Evolutionary conservation across 2,329 filamentous ascomycete genomes (phyloP), one percentile per base, ranked within the genome.

Genomic region (Shiraia bambusicola): DNA sequence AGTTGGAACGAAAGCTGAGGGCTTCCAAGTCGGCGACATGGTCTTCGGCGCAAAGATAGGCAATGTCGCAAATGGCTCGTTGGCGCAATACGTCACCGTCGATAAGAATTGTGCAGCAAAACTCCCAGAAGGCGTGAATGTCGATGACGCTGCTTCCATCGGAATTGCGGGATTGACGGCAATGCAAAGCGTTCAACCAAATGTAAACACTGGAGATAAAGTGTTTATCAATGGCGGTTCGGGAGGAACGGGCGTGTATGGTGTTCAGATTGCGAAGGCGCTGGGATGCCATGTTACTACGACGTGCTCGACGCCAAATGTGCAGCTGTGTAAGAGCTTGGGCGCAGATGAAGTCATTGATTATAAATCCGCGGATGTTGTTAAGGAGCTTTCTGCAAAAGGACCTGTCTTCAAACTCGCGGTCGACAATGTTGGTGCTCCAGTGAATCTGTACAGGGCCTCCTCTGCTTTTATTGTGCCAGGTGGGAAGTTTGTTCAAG

Each of bases 161-260:
- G 65, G 66, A 4, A 54, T 67, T 11, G 67, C 63, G 14, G 72
- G 65, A 1, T 40, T 72, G 17, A 72, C 70, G 2, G 71, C 69
- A 13, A 69, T 63, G 34, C 69, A 72, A 48, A 58, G 57, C 15
- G 50, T 74, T 16, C 50, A 53, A 5, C 65, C 66, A 0, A 57
- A 69, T 28, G 63, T 66, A n/a, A 70, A 69, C 42, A 42, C 51
- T 5, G 70, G 69, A 6, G 73, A 78, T 37, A 76, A 73, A 52
- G 72, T 86, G 6, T 80, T 86, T 54, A 76, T 86, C 61, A 85
- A 86, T 50, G 82, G 81, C 10, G 82, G 81, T 0, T 80, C 75
- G 5, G 83, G 83, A 8, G 83, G 83, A 0, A 76, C 73, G 1
- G 83, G 83, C 0, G 73, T 75, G 0, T 83, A 76, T 42, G 77